Percentiles rank a stretch among this genome's conserved stretches.
phyloP scores from a whole-genome alignment of 2,329 filamentous ascomycete species.

The Colletotrichum limetticola region DNA sequence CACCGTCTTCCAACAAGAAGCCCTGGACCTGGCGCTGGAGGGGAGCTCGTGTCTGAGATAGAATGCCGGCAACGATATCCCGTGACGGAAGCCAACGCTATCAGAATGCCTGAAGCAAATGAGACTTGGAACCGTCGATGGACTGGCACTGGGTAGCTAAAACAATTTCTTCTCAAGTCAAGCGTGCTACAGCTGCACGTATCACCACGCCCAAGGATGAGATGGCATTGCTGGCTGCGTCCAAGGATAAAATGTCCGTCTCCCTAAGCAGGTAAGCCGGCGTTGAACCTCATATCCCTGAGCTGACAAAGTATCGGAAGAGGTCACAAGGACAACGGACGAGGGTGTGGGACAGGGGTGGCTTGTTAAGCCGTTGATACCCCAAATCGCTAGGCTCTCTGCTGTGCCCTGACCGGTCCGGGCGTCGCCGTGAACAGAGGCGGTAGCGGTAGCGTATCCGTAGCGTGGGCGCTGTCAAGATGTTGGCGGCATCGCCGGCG shows the following conservation, averaged over 20 bases:
- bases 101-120: constrained; percentile 1
- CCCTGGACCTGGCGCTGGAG: constrained; percentile 18
- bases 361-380: constrained; percentile 31
- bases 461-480: constrained; percentile 29
- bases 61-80: constrained; percentile 16
- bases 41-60: constrained; percentile 23
- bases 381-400: constrained; percentile 24
- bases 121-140: not conserved
- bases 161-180: constrained; percentile 12
- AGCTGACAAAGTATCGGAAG: constrained; percentile 20
- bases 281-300: constrained; percentile 20
- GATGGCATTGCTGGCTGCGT: not conserved
- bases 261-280: constrained; percentile 15
- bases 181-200: constrained; percentile 18
- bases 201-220: constrained; percentile 7
- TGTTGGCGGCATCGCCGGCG: constrained; percentile 25
- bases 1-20: constrained; percentile 25
- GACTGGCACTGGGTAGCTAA: not conserved
- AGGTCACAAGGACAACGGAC: constrained; percentile 33
- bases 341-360: constrained; percentile 24
- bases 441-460: constrained; percentile 5
- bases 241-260: constrained; percentile 19
- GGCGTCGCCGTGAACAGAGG: constrained; percentile 22
- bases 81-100: constrained; percentile 2
- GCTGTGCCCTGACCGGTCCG: constrained; percentile 30